These are phyloP conservation scores for Talaromyces proteolyticus DNA, from an alignment of 495 filamentous ascomycete species.

Conservation along the genomic window DNA sequence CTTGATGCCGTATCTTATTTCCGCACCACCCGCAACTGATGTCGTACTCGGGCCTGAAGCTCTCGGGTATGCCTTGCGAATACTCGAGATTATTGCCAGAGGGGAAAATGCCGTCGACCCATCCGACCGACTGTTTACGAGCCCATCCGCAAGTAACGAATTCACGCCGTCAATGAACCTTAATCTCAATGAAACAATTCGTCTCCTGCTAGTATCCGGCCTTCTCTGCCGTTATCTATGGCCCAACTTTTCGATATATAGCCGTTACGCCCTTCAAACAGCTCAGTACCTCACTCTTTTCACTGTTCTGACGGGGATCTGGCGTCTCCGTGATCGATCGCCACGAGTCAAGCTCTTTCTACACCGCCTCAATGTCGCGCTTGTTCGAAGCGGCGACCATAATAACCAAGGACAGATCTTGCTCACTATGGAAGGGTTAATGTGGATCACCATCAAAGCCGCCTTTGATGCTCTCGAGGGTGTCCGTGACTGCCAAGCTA, in stretches of 20 bases:
- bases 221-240: background rate
- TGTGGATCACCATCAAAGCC: background rate
- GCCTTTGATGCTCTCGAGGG: background rate
- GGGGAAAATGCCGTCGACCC: background rate
- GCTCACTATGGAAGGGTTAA: background rate
- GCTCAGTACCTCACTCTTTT: background rate
- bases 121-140: background rate
- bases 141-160: background rate
- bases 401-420: background rate
- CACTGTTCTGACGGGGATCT: background rate
- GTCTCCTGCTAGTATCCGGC: background rate
- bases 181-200: background rate
- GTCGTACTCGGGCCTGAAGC: background rate
- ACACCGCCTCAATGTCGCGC: background rate
- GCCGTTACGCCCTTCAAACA: background rate
- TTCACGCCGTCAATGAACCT: background rate
- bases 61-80: background rate
- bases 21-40: background rate
- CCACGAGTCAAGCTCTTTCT: background rate
- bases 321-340: background rate
- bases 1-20: background rate
- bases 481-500: background rate
- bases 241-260: background rate
- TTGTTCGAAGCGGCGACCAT: background rate
- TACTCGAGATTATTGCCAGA: background rate